A percentile compares a stretch with the other conserved stretches of the same genome.
These are phyloP conservation scores for Gautieria morchelliformis DNA, from an alignment of 768 basidiomycete genomes.

Conservation along the genomic window DNA sequence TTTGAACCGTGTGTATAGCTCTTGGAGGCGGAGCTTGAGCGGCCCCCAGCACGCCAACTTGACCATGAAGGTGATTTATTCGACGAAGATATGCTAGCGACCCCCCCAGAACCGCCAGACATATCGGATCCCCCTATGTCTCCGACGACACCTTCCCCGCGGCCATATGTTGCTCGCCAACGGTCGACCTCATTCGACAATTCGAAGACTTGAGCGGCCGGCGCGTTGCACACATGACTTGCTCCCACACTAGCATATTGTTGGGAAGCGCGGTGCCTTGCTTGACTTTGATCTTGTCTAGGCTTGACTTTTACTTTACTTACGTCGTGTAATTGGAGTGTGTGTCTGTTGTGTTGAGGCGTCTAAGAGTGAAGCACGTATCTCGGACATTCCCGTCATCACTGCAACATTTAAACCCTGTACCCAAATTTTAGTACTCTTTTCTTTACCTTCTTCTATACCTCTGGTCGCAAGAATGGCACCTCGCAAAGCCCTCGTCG, in stretches of 20 bases:
- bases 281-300: neutral
- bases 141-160: conserved; percentile 24
- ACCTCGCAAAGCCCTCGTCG: conserved; percentile 17
- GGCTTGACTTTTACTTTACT: neutral
- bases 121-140: neutral
- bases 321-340: neutral
- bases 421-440: neutral
- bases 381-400: neutral
- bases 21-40: conserved; percentile 77
- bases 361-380: neutral
- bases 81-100: conserved; percentile 3
- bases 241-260: neutral
- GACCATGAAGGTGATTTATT: conserved; percentile 38
- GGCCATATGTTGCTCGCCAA: conserved; percentile 52
- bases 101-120: neutral
- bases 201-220: neutral
- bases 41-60: conserved; percentile 67
- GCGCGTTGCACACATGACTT: neutral
- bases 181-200: conserved; percentile 25
- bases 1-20: conserved; percentile 34
- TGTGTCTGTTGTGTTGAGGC: no score
- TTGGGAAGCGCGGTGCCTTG: neutral
- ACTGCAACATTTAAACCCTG: neutral
- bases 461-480: neutral
- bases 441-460: neutral